Base-by-base conservation (phyloP, 2,329 filamentous ascomycete genomes). In the Coleophoma crateriformis region DNA sequence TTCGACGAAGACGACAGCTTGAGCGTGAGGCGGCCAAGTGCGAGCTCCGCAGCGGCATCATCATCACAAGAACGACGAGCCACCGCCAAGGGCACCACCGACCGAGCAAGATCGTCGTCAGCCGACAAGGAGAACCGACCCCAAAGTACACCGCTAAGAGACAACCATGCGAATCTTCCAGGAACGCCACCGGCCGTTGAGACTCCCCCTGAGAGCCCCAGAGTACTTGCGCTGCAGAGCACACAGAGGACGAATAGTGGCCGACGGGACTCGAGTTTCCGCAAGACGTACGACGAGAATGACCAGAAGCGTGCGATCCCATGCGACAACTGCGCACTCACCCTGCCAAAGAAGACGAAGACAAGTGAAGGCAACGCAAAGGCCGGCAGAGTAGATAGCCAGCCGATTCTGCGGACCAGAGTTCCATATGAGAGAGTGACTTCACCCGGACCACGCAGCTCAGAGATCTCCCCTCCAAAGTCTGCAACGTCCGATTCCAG, bases 321-420 rank as follows among this genome's bases (percentile, higher is more conserved):
- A 19, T 87, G 83, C 63, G 79, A 84, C 54, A 87, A 85, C 64
- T 87, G 83, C 63, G 82, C 82, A 50, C 75, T 87, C 59, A 86
- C 82, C 0, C 67, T 87, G 7, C 83, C 83, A 0, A 73, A 73
- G 57, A 69, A 71, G 45, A 63, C 65, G 19, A 64, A 64, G 47
- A 45, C 55, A 17, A 54, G 48, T 11, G 34, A 38, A 33, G 43
- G 47, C 13, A 27, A 22, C 11, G 42, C 42, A n/a, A 47, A 37
- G 19, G 38, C 42, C 11, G 55, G 49, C 38, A 39, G 56, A 6
- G 58, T 61, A 41, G 56, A 47, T 27, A 58, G 54, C n/a, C 71
- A 73, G 2, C 81, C 81, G 32, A 82, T 78, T 4, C 66, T 85
- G 40, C 74, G 82, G 46, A 84, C 81, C 3, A 75, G 78, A 32